A percentile compares a stretch with the other conserved stretches of the same genome.
Conservation (phyloP, 768 basidiomycete species). For the Termitomyces sp. region DNA sequence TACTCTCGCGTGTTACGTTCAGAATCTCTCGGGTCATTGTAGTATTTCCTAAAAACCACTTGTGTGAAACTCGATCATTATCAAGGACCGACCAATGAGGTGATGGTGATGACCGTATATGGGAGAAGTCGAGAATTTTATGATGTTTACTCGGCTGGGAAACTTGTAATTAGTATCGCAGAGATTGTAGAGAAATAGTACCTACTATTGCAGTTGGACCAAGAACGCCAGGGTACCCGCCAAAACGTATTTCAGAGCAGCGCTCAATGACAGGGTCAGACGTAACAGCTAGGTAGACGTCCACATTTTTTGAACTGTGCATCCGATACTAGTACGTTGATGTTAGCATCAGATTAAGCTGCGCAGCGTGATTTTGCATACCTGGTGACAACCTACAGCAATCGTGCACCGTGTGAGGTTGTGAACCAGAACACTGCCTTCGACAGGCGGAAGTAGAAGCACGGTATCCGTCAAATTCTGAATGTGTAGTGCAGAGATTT, state of each 20-base stretch:
- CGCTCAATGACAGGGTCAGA: slow-evolving; percentile 84
- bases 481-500: slow-evolving; percentile 59
- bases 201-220: slow-evolving; percentile 16
- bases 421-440: slow-evolving; percentile 73
- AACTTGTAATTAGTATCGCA: neutral
- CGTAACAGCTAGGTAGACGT: slow-evolving; percentile 60
- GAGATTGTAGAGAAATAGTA: neutral
- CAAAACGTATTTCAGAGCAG: slow-evolving; percentile 60
- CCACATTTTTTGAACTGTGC: slow-evolving; percentile 64
- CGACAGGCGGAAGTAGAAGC: slow-evolving; percentile 58
- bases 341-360: neutral
- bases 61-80: slow-evolving; percentile 9
- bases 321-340: slow-evolving; percentile 70
- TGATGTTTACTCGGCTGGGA: slow-evolving; percentile 33
- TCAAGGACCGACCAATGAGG: slow-evolving; percentile 63
- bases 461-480: slow-evolving; percentile 57
- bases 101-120: slow-evolving; percentile 71
- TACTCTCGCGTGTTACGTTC: neutral
- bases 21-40: neutral
- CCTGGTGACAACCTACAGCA: slow-evolving; percentile 81
- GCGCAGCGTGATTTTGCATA: slow-evolving; percentile 22
- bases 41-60: slow-evolving; percentile 8
- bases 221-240: slow-evolving; percentile 48
- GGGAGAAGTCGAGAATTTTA: slow-evolving; percentile 82
- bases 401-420: slow-evolving; percentile 59